Percentiles rank a stretch among this genome's conserved stretches.
These are phyloP conservation scores for Adansonia gregorii DNA, from an alignment of 441 rosid species.

Conservation along the genomic window DNA sequence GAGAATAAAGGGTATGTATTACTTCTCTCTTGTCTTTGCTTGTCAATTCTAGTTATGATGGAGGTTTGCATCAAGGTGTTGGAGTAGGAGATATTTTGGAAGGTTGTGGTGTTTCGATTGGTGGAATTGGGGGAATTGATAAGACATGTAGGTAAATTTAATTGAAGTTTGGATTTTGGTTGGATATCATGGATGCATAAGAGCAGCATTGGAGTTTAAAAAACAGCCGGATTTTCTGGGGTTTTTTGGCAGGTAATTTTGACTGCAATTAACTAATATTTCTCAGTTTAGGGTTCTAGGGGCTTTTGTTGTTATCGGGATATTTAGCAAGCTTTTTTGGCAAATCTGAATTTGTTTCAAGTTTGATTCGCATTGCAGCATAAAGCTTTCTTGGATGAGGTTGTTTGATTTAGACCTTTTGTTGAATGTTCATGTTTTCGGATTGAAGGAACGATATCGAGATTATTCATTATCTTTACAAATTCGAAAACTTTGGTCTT, in stretches of 20 bases:
- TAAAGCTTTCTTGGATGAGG: not conserved
- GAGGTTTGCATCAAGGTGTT: conserved; percentile 15
- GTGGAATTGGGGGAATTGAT: conserved; percentile 4
- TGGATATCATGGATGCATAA: conserved; percentile 28
- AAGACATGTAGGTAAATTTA: conserved; percentile 32
- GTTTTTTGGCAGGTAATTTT: not conserved
- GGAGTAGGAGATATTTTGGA: conserved; percentile 24
- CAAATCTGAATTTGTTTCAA: conserved; percentile 8
- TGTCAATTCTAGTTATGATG: conserved; percentile 11
- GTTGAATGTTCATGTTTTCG: conserved; percentile 9
- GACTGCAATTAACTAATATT: not conserved
- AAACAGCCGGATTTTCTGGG: not conserved
- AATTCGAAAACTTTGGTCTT: conserved; percentile 10
- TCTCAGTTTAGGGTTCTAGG: not conserved
- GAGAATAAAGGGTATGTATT: not conserved
- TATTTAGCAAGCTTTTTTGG: not conserved
- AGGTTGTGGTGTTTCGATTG: conserved; percentile 12
- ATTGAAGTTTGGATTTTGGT: conserved; percentile 18
- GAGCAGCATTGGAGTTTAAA: not conserved
- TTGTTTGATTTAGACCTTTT: not conserved
- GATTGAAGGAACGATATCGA: conserved; percentile 21
- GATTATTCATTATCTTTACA: conserved; percentile 18
- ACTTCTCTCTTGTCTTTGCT: conserved; percentile 2
- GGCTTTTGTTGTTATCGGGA: not conserved
- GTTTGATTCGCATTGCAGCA: conserved; percentile 6